Evolutionary conservation across 2,329 filamentous ascomycete species (phyloP).

Genomic region (Talaromyces sp.): DNA sequence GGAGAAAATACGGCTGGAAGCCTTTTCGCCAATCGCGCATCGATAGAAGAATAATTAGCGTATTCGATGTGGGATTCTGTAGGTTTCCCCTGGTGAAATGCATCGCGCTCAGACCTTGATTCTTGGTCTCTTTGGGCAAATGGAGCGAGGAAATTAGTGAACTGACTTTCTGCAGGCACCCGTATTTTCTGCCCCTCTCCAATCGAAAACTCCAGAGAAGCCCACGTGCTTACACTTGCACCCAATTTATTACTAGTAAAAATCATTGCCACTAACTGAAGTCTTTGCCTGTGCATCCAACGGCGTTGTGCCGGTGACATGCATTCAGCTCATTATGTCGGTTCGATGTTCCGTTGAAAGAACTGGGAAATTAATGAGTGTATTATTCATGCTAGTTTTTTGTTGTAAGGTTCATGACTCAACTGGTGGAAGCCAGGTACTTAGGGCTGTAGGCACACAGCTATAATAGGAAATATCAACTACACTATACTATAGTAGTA

Average conservation of each 20-base stretch:
- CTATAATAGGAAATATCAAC: no score
- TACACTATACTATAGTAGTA: no score
- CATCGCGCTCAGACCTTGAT: not conserved
- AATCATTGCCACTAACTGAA: not conserved
- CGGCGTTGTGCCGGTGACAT: not conserved
- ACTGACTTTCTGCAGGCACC: no score
- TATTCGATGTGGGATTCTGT: no score
- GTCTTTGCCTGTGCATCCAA: not conserved
- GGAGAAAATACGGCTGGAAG: not conserved
- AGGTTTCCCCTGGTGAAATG: not conserved
- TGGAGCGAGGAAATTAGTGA: no score
- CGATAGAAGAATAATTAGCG: no score
- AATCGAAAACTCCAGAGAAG: not conserved
- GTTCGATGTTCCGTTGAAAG: not conserved
- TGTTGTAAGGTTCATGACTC: not conserved
- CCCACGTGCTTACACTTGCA: not conserved
- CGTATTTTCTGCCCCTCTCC: not conserved
- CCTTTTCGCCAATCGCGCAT: not conserved
- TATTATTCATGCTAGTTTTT: not conserved
- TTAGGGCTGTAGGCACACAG: no score
- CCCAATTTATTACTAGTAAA: not conserved
- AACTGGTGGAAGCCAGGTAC: no score
- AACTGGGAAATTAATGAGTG: not conserved
- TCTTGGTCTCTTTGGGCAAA: no score
- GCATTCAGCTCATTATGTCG: not conserved